Conservation (phyloP, 768 basidiomycete species). For the Kwoniella sp. region DNA sequence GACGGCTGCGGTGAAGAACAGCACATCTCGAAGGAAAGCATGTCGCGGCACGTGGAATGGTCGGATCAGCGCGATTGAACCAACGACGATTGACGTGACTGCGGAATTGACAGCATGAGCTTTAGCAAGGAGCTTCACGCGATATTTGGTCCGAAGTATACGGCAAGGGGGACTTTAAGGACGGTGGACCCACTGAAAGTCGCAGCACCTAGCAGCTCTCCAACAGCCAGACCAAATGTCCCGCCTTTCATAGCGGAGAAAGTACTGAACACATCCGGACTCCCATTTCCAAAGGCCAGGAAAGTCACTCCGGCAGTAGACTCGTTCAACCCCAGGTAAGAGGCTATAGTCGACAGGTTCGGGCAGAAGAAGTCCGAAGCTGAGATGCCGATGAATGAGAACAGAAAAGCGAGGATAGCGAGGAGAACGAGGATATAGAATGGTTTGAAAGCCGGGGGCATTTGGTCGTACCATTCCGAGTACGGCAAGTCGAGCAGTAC, state of each 20-base stretch:
- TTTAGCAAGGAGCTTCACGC: background rate
- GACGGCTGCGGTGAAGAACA: slow-evolving; percentile 88
- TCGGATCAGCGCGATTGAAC: slow-evolving; percentile 95
- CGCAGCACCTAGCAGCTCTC: slow-evolving; percentile 92
- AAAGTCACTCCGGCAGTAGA: slow-evolving; percentile 96
- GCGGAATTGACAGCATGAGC: background rate
- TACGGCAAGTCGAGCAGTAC: slow-evolving; percentile 19
- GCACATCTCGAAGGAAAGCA: slow-evolving; percentile 89
- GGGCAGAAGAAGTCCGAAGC: slow-evolving; percentile 98
- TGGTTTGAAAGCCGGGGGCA: slow-evolving; percentile 21
- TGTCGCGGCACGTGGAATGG: slow-evolving; percentile 81
- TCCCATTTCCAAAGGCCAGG: slow-evolving; percentile 94
- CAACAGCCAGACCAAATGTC: slow-evolving; percentile 87
- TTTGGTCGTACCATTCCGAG: slow-evolving; percentile 21
- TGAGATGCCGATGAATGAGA: slow-evolving; percentile 91
- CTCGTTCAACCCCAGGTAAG: slow-evolving; percentile 82
- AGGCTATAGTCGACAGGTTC: slow-evolving; percentile 86
- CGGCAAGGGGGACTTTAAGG: background rate
- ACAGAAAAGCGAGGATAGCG: slow-evolving; percentile 66
- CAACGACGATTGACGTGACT: slow-evolving; percentile 89
- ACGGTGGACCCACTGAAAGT: slow-evolving; percentile 65
- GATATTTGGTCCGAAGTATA: background rate
- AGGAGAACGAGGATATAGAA: slow-evolving; percentile 30
- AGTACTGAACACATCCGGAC: slow-evolving; percentile 93
- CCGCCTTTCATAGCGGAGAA: slow-evolving; percentile 85